Conservation (phyloP, 257 asterid genomes). For the Marsdenia floribunda region DNA sequence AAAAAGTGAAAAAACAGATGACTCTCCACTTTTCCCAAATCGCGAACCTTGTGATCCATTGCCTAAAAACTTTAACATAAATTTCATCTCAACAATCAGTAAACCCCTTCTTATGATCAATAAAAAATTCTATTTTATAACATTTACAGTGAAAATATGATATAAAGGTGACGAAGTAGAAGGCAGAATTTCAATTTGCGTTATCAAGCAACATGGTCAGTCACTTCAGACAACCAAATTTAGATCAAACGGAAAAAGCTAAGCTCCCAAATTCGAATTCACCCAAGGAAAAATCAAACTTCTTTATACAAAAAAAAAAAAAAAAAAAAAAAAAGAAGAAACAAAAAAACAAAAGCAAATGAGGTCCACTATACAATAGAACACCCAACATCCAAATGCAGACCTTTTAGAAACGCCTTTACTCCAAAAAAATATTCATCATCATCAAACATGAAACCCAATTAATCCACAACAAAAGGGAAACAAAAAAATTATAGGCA, state of each 20-base stretch:
- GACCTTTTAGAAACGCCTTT: neutral
- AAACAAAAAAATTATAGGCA: too few relatives aligned
- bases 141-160: neutral
- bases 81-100: constrained; percentile 9
- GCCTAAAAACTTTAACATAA: constrained; percentile 45
- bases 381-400: neutral
- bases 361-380: neutral
- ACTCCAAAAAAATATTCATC: neutral
- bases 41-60: constrained; percentile 57
- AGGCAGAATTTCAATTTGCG: neutral
- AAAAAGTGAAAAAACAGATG: constrained; percentile 83
- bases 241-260: neutral
- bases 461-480: neutral
- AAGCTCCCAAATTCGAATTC: neutral
- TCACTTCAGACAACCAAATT: neutral
- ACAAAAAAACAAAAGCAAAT: neutral
- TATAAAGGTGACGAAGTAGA: neutral
- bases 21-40: constrained; percentile 44
- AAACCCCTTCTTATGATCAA: neutral
- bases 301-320: neutral
- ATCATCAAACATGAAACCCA: neutral
- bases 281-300: neutral
- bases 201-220: neutral
- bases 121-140: neutral
- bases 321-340: neutral